Evolutionary conservation across 2,329 filamentous ascomycete species (phyloP).

Genomic region (Rugonectria rugulosa): DNA sequence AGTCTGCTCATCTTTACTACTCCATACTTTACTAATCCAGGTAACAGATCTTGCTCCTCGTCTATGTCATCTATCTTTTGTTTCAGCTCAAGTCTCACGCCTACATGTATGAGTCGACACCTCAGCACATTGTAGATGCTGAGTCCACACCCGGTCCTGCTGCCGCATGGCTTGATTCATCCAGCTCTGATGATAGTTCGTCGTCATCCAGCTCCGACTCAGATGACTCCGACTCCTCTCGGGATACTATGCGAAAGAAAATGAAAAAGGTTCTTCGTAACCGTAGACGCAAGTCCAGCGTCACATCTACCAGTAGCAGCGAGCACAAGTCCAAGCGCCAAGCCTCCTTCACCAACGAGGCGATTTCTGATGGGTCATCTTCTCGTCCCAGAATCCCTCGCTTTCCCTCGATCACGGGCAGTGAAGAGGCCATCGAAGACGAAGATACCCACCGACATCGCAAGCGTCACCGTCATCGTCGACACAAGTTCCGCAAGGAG

Average conservation of each 20-base stretch:
- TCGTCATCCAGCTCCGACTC: slow-evolving; percentile 74
- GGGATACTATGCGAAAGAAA: slow-evolving; percentile 73
- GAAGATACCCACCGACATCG: slow-evolving; percentile 47
- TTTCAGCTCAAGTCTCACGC: slow-evolving; percentile 93
- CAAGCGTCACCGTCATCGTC: slow-evolving; percentile 47
- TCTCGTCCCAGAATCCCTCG: slow-evolving; percentile 47
- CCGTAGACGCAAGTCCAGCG: slow-evolving; percentile 79
- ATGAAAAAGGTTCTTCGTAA: slow-evolving; percentile 78
- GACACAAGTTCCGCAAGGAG: slow-evolving; percentile 49
- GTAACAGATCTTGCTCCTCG: slow-evolving; percentile 73
- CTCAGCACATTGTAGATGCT: slow-evolving; percentile 91
- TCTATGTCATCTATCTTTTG: slow-evolving; percentile 83
- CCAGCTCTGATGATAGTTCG: slow-evolving; percentile 62
- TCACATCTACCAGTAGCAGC: slow-evolving; percentile 69
- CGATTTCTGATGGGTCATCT: slow-evolving; percentile 47
- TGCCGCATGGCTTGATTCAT: slow-evolving; percentile 81
- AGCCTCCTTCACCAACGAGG: slow-evolving; percentile 51
- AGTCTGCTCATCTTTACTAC: slow-evolving; percentile 43
- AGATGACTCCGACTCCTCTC: slow-evolving; percentile 64
- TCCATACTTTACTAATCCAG: slow-evolving; percentile 8
- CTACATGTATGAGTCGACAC: slow-evolving; percentile 91
- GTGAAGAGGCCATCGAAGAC: slow-evolving; percentile 56
- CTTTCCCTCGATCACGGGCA: slow-evolving; percentile 47
- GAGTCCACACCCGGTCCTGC: slow-evolving; percentile 87
- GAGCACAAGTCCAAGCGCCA: slow-evolving; percentile 45